Evolutionary conservation across 2,329 filamentous ascomycete genomes (phyloP).

Genomic region (Aaosphaeria pasadenensis): DNA sequence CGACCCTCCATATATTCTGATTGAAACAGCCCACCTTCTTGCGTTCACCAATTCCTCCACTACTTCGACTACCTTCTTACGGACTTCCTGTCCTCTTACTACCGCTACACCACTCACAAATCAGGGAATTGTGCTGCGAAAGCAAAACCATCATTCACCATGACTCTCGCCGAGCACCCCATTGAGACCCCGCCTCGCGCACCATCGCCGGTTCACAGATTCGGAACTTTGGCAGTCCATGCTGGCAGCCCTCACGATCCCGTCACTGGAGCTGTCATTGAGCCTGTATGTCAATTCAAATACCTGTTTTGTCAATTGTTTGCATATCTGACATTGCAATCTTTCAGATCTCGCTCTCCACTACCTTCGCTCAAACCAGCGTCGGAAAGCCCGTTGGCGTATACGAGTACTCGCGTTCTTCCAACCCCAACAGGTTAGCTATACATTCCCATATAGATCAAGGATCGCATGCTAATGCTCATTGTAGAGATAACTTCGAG

Average conservation of each 20-base stretch:
- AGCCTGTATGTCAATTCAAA: constrained; percentile 54
- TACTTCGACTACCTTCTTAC: not conserved
- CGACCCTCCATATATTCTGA: not conserved
- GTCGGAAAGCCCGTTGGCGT: constrained; percentile 83
- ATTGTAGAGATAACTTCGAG: constrained; percentile 79
- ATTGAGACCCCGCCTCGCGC: constrained; percentile 73
- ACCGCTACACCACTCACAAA: not conserved
- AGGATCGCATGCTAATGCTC: constrained; percentile 7
- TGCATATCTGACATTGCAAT: not conserved
- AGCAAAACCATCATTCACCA: constrained; percentile 10
- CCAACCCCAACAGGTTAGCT: constrained; percentile 77
- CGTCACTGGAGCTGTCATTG: constrained; percentile 90
- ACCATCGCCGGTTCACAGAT: constrained; percentile 71
- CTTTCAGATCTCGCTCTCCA: constrained; percentile 80
- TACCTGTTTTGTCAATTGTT: not conserved
- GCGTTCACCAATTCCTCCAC: not conserved
- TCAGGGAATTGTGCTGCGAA: not conserved
- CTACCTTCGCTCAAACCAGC: constrained; percentile 87
- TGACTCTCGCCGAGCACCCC: constrained; percentile 48
- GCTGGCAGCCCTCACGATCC: constrained; percentile 90
- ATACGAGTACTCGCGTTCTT: constrained; percentile 91
- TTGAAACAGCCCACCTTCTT: not conserved
- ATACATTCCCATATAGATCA: too few species aligned
- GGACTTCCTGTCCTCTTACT: not conserved
- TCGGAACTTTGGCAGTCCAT: constrained; percentile 93